phyloP scores from a whole-genome alignment of 2,329 filamentous ascomycete genomes.

The Aspergillus sp. region DNA sequence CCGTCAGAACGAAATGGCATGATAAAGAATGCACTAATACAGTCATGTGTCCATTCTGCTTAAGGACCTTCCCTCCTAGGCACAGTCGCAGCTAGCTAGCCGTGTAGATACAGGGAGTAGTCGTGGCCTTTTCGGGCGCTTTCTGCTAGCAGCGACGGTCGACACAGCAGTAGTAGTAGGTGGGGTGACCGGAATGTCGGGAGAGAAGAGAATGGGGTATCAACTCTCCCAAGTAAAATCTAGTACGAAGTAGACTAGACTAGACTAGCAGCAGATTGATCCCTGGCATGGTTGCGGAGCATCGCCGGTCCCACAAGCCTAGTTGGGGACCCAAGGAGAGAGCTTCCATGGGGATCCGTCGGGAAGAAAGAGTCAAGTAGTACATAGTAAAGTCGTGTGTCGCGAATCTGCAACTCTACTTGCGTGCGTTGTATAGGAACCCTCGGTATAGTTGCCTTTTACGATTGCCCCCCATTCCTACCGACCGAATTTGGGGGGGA shows the following conservation, averaged over 20 bases:
- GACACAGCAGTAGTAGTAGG: neutral
- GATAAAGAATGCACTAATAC: neutral
- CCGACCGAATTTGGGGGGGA: neutral
- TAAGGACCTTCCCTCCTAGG: neutral
- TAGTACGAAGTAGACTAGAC: too few relatives aligned
- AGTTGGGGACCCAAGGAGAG: neutral
- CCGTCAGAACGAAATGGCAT: conserved; percentile 1
- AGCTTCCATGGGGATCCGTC: conserved; percentile 1
- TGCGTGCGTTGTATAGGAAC: neutral
- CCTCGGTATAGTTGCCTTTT: conserved; percentile 1
- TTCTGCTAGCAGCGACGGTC: neutral
- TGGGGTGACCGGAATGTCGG: neutral
- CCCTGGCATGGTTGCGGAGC: conserved; percentile 13
- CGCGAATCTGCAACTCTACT: neutral
- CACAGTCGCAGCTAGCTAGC: neutral
- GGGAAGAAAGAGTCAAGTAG: neutral
- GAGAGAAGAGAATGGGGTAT: neutral
- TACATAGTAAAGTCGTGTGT: too few relatives aligned
- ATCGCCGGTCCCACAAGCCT: conserved; percentile 15
- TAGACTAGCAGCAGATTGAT: neutral
- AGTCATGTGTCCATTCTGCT: neutral
- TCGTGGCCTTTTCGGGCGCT: neutral
- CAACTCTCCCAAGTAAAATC: too few relatives aligned
- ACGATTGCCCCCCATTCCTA: neutral
- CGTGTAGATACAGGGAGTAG: neutral